Conservation (phyloP, 2,329 filamentous ascomycete genomes). For the Verticillium albo-atrum region DNA sequence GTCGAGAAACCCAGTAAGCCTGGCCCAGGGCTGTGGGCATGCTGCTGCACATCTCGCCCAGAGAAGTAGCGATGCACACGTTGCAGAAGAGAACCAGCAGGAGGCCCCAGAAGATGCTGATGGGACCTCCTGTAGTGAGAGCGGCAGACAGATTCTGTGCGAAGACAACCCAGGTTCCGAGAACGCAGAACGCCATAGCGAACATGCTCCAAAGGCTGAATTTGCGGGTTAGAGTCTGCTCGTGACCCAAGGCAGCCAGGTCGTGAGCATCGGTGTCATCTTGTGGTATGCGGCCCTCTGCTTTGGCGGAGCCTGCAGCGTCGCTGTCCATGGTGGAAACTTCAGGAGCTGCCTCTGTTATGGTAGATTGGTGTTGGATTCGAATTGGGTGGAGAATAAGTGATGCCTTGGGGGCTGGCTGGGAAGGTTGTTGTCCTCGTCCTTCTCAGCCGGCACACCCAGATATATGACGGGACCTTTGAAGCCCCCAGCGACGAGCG, state of each 20-base stretch:
- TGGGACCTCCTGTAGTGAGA: conserved; percentile 38
- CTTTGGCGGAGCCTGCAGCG: not conserved
- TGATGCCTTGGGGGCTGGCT: too few species aligned
- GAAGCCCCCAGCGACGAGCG: not conserved
- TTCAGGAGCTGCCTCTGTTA: not conserved
- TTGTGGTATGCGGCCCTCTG: not conserved
- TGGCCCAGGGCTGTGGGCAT: conserved; percentile 27
- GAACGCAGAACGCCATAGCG: conserved; percentile 39
- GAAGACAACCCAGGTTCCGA: conserved; percentile 47
- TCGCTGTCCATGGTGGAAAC: not conserved
- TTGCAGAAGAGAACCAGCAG: conserved; percentile 35
- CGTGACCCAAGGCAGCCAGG: conserved; percentile 35
- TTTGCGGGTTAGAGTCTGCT: conserved; percentile 35
- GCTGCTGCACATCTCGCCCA: conserved; percentile 33
- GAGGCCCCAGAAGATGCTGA: conserved; percentile 39
- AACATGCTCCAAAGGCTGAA: conserved; percentile 48
- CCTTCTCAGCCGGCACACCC: not conserved
- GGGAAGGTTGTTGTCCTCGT: not conserved
- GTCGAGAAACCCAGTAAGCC: not conserved
- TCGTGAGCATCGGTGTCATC: conserved; percentile 26
- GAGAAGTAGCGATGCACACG: conserved; percentile 30
- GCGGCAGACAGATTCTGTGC: conserved; percentile 39
- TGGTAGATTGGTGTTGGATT: not conserved
- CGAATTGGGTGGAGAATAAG: not conserved
- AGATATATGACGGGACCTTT: not conserved